These are phyloP conservation scores for Fistulifera pelliculosa DNA, from an alignment of 108 stramenopile species.

Conservation along the genomic window DNA sequence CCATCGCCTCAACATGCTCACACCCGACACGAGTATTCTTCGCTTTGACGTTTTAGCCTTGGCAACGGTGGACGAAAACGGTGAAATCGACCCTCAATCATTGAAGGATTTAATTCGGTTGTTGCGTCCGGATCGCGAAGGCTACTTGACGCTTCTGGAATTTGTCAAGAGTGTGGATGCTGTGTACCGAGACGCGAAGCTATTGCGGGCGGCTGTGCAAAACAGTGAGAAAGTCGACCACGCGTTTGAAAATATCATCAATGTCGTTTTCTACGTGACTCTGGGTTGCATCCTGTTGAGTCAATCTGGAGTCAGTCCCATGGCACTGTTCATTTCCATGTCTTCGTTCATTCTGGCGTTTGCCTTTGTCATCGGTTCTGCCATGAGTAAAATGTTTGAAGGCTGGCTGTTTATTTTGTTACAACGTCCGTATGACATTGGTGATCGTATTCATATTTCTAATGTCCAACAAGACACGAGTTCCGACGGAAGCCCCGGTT, in stretches of 20 bases:
- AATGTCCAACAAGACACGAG: constrained; percentile 10
- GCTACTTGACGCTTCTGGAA: constrained; percentile 39
- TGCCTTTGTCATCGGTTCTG: constrained; percentile 29
- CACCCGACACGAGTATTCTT: neutral
- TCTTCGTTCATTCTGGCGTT: constrained; percentile 31
- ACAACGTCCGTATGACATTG: constrained; percentile 57
- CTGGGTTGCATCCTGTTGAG: constrained; percentile 27
- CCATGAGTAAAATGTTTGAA: constrained; percentile 33
- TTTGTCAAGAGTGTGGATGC: constrained; percentile 46
- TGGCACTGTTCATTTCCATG: constrained; percentile 28
- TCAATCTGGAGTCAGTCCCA: constrained; percentile 28
- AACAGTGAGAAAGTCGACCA: constrained; percentile 58
- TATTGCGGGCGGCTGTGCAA: constrained; percentile 50
- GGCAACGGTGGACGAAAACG: constrained; percentile 2
- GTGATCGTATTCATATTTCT: constrained; percentile 56
- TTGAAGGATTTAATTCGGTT: constrained; percentile 38
- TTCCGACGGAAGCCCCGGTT: constrained; percentile 30
- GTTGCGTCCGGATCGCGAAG: constrained; percentile 43
- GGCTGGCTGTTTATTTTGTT: constrained; percentile 52
- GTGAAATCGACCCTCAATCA: constrained; percentile 1
- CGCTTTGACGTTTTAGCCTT: constrained; percentile 7
- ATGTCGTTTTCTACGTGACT: constrained; percentile 41
- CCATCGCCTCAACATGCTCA: neutral
- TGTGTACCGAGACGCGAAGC: constrained; percentile 55
- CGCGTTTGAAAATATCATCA: constrained; percentile 30